Evolutionary conservation across 371 early-diverging fungal species (phyloP), one percentile per base, ranked within the genome.

Genomic region (Rhizomucor miehei): DNA sequence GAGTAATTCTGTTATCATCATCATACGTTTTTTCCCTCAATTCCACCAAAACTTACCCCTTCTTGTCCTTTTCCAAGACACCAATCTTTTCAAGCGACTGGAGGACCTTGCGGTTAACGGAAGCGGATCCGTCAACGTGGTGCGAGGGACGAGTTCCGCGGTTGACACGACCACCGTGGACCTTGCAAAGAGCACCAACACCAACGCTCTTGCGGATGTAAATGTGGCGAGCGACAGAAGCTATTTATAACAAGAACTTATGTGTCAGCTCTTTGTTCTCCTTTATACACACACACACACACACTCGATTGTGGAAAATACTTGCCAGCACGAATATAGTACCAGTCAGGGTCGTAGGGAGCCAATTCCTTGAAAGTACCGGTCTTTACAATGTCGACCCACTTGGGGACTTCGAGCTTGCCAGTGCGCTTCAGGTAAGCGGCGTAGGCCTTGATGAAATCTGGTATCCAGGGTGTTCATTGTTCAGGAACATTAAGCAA

Each of bases 341-440:
- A 99, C 98, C 98, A 99, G 86, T 99, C 98, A 58, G 93, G 91
- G 70, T 99, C 97, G 79, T 92, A 90, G 46, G 98, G 98, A 71
- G 92, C 92, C 59, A 94, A 84, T 82, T 97, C 96, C 89, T 95
- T 97, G 91, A 78, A 84, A 67, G 93, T 82, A 63, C 87, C 94
- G 65, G 98, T 96, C 89, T 99, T 99, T 82, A 94, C 97, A 69
- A 95, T 77, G 77, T 99, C 97, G 63, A 94, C 93, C 97, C 97
- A 97, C 83, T 89, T 91, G 76, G 98, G 99, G 66, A 99, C 90
- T 69, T 92, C 92, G 75, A 99, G 89, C 88, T 95, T 95, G 69
- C 97, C 98, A 66, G 94, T 89, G 63, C 92, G 88, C 92, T 96
- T 97, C 69, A 97, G 87, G 87, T 97, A 94, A 68, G 93, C 97